Conservation (phyloP, 1,139 yeast species). For the Pneumocystis carinii region DNA sequence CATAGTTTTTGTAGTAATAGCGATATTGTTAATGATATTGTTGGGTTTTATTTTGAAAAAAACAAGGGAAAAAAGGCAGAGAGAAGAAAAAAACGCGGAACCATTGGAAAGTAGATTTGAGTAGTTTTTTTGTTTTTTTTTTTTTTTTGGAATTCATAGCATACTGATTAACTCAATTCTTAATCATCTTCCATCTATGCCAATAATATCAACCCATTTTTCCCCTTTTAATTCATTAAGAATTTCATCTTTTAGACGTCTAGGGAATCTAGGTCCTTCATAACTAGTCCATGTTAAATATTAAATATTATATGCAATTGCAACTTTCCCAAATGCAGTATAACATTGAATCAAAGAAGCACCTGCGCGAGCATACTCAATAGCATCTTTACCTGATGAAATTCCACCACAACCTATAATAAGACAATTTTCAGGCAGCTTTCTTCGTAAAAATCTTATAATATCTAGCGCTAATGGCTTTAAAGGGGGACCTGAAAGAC, state of each 20-base stretch:
- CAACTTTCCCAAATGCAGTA: slow-evolving; percentile 49
- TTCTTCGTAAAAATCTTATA: slow-evolving; percentile 49
- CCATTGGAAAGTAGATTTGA: background rate
- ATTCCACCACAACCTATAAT: slow-evolving; percentile 94
- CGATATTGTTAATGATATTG: background rate
- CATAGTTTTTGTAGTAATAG: background rate
- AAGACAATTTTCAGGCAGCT: slow-evolving; percentile 59
- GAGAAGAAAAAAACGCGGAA: background rate
- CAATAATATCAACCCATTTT: slow-evolving; percentile 64
- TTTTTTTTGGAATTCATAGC: background rate
- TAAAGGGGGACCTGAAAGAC: slow-evolving; percentile 83
- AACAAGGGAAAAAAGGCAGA: background rate
- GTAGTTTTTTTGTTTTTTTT: background rate
- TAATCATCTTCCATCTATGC: slow-evolving; percentile 27
- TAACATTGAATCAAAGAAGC: slow-evolving; percentile 75
- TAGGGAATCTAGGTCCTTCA: slow-evolving; percentile 80
- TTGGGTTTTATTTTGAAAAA: background rate
- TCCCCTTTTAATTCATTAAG: slow-evolving; percentile 53
- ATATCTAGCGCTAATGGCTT: slow-evolving; percentile 68
- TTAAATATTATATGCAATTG: background rate
- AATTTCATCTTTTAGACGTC: slow-evolving; percentile 62
- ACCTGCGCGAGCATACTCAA: slow-evolving; percentile 87
- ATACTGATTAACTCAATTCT: background rate
- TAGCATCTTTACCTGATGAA: slow-evolving; percentile 64
- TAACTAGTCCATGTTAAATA: slow-evolving; percentile 29